Evolutionary conservation across 352 stramenopile species (phyloP).

Genomic region (Globisporangium parvum): DNA sequence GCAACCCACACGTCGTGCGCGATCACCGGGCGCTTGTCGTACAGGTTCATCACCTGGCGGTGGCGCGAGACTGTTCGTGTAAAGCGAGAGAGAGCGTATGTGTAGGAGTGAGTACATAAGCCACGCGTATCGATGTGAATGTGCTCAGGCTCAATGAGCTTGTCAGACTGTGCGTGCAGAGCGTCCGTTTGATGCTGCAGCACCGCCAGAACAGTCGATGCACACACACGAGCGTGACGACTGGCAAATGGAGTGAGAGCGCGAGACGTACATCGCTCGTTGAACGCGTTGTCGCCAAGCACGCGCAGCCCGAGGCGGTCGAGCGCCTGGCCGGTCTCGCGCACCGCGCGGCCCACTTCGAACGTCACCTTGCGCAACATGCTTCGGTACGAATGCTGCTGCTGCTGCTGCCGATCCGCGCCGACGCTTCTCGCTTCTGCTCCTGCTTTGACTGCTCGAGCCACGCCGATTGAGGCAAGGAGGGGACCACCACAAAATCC

Average conservation of each 20-base stretch:
- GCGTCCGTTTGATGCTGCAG: not conserved
- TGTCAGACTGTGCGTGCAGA: too few relatives aligned
- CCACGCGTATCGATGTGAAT: too few relatives aligned
- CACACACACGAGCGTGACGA: too few relatives aligned
- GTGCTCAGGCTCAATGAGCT: too few relatives aligned
- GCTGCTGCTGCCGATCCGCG: conserved; percentile 1
- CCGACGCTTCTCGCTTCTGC: conserved; percentile 2
- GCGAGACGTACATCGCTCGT: conserved; percentile 78
- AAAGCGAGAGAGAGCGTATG: not conserved
- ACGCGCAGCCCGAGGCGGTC: conserved; percentile 92
- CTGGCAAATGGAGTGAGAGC: not conserved
- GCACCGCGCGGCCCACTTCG: conserved; percentile 88
- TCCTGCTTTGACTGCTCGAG: conserved; percentile 2
- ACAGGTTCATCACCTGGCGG: conserved; percentile 90
- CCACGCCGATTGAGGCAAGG: conserved; percentile 7
- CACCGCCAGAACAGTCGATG: not conserved
- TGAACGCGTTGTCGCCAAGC: conserved; percentile 81
- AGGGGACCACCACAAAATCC: conserved; percentile 36
- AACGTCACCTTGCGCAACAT: conserved; percentile 89
- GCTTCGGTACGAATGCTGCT: conserved; percentile 9
- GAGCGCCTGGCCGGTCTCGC: conserved; percentile 95
- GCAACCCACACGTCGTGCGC: conserved; percentile 93
- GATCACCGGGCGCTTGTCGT: conserved; percentile 89
- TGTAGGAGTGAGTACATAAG: not conserved
- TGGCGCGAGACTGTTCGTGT: conserved; percentile 90